Conservation (phyloP, 148 eudicot species). For the Mesembryanthemum crystallinum region DNA sequence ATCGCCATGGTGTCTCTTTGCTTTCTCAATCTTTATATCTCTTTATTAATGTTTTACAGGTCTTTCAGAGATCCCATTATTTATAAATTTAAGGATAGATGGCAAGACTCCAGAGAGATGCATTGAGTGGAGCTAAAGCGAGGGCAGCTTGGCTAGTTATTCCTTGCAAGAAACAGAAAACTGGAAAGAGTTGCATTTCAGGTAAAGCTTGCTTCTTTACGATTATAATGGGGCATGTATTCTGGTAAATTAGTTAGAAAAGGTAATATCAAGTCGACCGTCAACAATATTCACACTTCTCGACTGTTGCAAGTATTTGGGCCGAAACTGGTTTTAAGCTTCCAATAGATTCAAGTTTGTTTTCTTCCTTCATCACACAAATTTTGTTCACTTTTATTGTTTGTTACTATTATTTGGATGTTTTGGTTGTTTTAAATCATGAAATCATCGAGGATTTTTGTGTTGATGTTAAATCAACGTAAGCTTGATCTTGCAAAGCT, state of each 20-base stretch:
- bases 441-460: too few species aligned
- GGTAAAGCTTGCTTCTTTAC: constrained; percentile 1
- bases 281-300: neutral
- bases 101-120: neutral
- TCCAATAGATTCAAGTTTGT: too few species aligned
- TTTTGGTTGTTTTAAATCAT: too few species aligned
- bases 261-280: neutral
- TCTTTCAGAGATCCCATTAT: neutral
- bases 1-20: constrained; percentile 27
- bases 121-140: constrained; percentile 41
- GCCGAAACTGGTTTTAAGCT: neutral
- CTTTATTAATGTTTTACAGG: neutral
- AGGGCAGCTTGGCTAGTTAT: constrained; percentile 27
- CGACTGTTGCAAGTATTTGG: neutral
- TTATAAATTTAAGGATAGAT: neutral
- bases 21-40: neutral
- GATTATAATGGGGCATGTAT: neutral
- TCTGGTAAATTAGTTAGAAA: constrained; percentile 1
- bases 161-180: constrained; percentile 58
- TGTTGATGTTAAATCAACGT: too few species aligned
- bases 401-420: too few species aligned
- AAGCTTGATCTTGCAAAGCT: too few species aligned
- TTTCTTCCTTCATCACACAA: too few species aligned
- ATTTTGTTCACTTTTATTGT: too few species aligned
- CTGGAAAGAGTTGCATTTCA: neutral